Evolutionary conservation across 768 basidiomycete species (phyloP).

Genomic region (Lenzites betulinus): DNA sequence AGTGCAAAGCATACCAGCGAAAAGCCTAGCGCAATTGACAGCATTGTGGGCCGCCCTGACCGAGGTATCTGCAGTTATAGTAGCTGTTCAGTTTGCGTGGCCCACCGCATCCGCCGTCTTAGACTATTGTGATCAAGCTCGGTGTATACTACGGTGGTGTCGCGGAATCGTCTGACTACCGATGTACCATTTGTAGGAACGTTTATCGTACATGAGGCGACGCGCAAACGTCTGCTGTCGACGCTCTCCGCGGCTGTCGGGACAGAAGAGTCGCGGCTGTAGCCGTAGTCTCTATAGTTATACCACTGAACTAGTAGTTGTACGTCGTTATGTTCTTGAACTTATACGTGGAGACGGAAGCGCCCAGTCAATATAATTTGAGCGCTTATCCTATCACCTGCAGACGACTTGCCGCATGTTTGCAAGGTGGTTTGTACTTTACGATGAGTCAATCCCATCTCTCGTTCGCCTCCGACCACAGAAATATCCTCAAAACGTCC

Average conservation of each 20-base stretch:
- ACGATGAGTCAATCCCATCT: conserved; percentile 18
- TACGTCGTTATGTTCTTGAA: too few species aligned
- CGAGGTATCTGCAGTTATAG: too few species aligned
- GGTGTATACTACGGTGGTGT: conserved; percentile 22
- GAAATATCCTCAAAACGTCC: neutral
- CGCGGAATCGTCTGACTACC: neutral
- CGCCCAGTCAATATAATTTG: neutral
- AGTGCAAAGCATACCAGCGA: too few species aligned
- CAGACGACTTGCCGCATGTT: neutral
- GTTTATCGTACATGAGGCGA: conserved; percentile 93
- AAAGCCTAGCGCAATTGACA: too few species aligned
- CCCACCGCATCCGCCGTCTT: conserved; percentile 27
- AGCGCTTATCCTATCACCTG: neutral
- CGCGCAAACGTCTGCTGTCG: conserved; percentile 89
- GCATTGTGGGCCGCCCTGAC: too few species aligned
- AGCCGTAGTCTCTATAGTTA: too few species aligned
- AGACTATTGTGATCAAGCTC: conserved; percentile 37
- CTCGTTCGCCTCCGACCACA: neutral
- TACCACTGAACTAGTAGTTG: too few species aligned
- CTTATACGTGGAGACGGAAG: neutral
- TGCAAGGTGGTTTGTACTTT: conserved; percentile 13
- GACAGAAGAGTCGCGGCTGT: too few species aligned
- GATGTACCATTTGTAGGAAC: conserved; percentile 58
- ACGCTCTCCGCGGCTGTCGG: conserved; percentile 92
- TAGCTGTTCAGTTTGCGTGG: too few species aligned